A percentile compares a stretch with the other conserved stretches of the same genome.
phyloP scores from a whole-genome alignment of 371 early-diverging fungal species.

The Apophysomyces ossiformis region DNA sequence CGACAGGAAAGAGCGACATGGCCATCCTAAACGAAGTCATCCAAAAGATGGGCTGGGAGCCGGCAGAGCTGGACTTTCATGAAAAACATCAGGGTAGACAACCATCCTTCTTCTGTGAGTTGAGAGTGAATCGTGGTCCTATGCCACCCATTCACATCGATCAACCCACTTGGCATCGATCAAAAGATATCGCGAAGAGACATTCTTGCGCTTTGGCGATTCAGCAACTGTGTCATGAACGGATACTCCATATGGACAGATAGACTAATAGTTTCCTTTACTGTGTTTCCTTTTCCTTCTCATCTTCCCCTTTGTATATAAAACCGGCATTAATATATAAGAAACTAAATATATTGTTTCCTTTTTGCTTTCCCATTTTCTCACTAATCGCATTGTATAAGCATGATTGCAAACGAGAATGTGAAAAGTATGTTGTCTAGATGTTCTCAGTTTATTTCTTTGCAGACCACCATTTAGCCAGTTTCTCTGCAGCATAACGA shows the following conservation, averaged over 20 bases:
- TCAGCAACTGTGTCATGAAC: not conserved
- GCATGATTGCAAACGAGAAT: no score
- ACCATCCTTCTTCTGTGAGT: not conserved
- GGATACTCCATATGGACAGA: not conserved
- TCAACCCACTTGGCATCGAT: not conserved
- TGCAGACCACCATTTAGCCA: conserved; percentile 69
- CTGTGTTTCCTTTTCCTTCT: no score
- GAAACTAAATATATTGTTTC: no score
- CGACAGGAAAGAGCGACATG: not conserved
- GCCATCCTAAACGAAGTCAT: not conserved
- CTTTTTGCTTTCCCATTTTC: no score
- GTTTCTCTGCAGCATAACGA: conserved; percentile 77
- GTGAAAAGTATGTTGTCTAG: no score
- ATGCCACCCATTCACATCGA: not conserved
- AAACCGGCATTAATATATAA: no score
- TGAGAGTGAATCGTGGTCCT: not conserved
- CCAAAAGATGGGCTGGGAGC: conserved; percentile 5
- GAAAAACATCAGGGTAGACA: not conserved
- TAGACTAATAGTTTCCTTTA: no score
- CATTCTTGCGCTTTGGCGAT: not conserved
- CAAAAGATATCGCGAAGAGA: not conserved
- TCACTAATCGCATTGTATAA: no score
- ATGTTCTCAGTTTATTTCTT: conserved; percentile 32
- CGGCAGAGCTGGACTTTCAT: not conserved
- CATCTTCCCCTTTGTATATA: no score